Evolutionary conservation across 345 rosid genomes (phyloP).

Genomic region (Heritiera littoralis): DNA sequence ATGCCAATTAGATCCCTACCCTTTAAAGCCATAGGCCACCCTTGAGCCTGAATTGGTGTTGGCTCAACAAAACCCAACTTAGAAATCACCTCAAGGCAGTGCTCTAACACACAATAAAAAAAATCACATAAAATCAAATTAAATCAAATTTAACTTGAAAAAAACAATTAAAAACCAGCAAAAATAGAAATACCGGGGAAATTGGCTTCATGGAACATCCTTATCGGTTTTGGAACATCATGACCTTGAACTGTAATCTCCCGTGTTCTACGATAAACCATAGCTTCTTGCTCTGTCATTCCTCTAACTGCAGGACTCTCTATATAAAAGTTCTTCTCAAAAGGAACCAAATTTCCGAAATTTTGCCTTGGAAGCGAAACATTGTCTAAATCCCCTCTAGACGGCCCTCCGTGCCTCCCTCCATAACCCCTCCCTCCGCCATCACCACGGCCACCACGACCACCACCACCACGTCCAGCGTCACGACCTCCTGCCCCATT

Average conservation of each 20-base stretch:
- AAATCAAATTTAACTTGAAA: conserved; percentile 11
- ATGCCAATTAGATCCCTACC: conserved; percentile 92
- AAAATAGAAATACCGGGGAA: conserved; percentile 63
- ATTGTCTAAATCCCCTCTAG: conserved; percentile 59
- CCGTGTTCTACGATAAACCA: conserved; percentile 52
- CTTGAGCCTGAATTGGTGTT: conserved; percentile 91
- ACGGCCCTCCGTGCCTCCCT: conserved; percentile 55
- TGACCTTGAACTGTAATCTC: conserved; percentile 82
- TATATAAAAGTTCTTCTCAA: conserved; percentile 81
- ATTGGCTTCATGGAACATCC: conserved; percentile 76
- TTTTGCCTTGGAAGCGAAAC: conserved; percentile 71
- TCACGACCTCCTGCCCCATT: conserved; percentile 29
- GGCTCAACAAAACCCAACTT: conserved; percentile 92
- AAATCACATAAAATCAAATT: neutral
- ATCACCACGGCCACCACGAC: conserved; percentile 27
- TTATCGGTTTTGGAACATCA: conserved; percentile 80
- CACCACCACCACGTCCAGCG: conserved; percentile 20
- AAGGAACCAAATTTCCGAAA: conserved; percentile 75
- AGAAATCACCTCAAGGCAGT: conserved; percentile 80
- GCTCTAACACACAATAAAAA: conserved; percentile 40
- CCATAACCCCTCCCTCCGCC: conserved; percentile 46
- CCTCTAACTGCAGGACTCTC: conserved; percentile 65
- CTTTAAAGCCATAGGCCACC: conserved; percentile 98
- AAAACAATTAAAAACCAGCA: neutral
- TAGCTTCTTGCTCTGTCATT: conserved; percentile 71